These are phyloP conservation scores for Canariomyces notabilis DNA, from an alignment of 2,329 filamentous ascomycete species.

Conservation along the genomic window DNA sequence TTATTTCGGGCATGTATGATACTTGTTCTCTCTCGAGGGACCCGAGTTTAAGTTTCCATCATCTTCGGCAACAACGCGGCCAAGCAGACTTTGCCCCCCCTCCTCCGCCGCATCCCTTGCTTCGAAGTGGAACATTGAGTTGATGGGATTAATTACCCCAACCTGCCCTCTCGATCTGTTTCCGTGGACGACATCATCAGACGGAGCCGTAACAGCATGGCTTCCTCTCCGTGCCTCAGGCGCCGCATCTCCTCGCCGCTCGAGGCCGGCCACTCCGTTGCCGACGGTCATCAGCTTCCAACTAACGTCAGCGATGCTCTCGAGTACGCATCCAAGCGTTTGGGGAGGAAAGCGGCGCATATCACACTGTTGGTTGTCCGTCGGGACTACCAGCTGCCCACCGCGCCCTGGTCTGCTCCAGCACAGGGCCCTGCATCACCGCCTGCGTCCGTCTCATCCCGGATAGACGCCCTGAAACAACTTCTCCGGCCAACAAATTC, in stretches of 20 bases:
- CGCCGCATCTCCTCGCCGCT: slow-evolving; percentile 57
- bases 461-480: slow-evolving; percentile 34
- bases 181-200: neutral
- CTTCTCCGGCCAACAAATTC: slow-evolving; percentile 33
- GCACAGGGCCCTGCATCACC: slow-evolving; percentile 15
- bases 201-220: slow-evolving; percentile 30
- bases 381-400: slow-evolving; percentile 18
- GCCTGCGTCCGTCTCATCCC: slow-evolving; percentile 24
- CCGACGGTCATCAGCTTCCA: slow-evolving; percentile 54
- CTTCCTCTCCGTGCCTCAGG: slow-evolving; percentile 37
- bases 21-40: neutral
- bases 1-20: slow-evolving; percentile 8
- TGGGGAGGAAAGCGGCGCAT: slow-evolving; percentile 51
- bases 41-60: slow-evolving; percentile 2
- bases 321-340: slow-evolving; percentile 52
- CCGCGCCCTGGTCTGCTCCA: slow-evolving; percentile 17
- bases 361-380: slow-evolving; percentile 46
- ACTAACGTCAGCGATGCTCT: slow-evolving; percentile 49
- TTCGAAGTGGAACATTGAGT: neutral
- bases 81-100: neutral
- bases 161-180: neutral
- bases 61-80: neutral
- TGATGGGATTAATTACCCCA: neutral
- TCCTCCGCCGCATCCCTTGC: neutral
- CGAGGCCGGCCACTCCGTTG: slow-evolving; percentile 56